A percentile compares a stretch with the other conserved stretches of the same genome.
These are phyloP conservation scores for Anthracocystis walkeri DNA, from an alignment of 1,284 basidiomycete genomes.

Conservation along the genomic window DNA sequence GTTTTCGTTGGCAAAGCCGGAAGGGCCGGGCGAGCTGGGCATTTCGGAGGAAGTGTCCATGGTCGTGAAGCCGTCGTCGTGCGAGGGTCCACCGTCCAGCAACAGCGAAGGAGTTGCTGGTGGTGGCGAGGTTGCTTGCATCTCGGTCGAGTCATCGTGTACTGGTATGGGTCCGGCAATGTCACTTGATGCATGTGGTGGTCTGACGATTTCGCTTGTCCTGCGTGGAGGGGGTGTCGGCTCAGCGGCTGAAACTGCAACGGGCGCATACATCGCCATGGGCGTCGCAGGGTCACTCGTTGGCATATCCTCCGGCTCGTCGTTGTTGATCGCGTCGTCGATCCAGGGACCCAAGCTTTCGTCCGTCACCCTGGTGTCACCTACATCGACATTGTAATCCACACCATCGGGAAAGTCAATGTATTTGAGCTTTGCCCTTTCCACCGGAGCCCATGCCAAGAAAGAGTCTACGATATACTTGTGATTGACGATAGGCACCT, in stretches of 20 bases:
- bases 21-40: slow-evolving; percentile 24
- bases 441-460: slow-evolving; percentile 44
- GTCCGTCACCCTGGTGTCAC: slow-evolving; percentile 36
- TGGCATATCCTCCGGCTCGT: slow-evolving; percentile 43
- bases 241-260: slow-evolving; percentile 3
- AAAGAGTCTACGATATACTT: slow-evolving; percentile 90
- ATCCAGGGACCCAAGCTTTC: slow-evolving; percentile 49
- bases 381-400: slow-evolving; percentile 39
- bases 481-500: slow-evolving; percentile 86
- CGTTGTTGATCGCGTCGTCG: slow-evolving; percentile 42
- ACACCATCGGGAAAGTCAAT: slow-evolving; percentile 44
- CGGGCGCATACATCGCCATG: slow-evolving; percentile 5
- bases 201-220: not conserved
- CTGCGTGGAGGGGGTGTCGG: not conserved
- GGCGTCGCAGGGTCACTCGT: slow-evolving; percentile 31
- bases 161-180: not conserved
- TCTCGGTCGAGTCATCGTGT: slow-evolving; percentile 9
- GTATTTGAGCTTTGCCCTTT: slow-evolving; percentile 43
- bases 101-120: slow-evolving; percentile 20
- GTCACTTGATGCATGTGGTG: not conserved
- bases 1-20: slow-evolving; percentile 1
- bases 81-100: not conserved
- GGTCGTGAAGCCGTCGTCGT: slow-evolving; percentile 16
- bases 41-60: slow-evolving; percentile 24
- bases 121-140: slow-evolving; percentile 13